Percentiles rank a stretch among this genome's conserved stretches.
Conservation (phyloP, 2,329 filamentous ascomycete genomes). For the Diplodia mutila region DNA sequence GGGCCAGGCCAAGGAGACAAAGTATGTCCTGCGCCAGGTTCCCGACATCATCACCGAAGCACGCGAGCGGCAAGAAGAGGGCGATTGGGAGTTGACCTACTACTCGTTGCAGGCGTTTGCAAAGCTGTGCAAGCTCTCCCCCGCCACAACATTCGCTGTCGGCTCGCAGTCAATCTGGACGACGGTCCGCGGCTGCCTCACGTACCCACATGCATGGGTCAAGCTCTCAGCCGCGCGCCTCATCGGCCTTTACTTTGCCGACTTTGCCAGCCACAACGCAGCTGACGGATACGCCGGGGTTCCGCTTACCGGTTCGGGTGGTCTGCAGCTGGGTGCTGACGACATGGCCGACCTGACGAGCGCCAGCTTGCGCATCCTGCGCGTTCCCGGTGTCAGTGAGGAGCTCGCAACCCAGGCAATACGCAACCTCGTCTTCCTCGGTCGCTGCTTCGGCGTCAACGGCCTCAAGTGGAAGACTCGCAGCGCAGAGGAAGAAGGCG, state of each 20-base stretch:
- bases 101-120: slow-evolving; percentile 71
- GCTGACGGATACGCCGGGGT: slow-evolving; percentile 57
- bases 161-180: slow-evolving; percentile 71
- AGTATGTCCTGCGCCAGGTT: slow-evolving; percentile 58
- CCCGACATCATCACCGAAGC: slow-evolving; percentile 58
- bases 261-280: slow-evolving; percentile 70
- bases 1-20: slow-evolving; percentile 66
- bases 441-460: slow-evolving; percentile 65
- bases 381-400: slow-evolving; percentile 68
- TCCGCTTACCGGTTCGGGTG: slow-evolving; percentile 70
- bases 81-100: slow-evolving; percentile 74
- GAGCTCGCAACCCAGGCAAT: slow-evolving; percentile 77
- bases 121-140: slow-evolving; percentile 69
- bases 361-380: slow-evolving; percentile 63
- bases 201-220: slow-evolving; percentile 72
- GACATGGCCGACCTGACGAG: slow-evolving; percentile 65
- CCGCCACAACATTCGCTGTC: slow-evolving; percentile 64
- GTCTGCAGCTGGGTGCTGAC: slow-evolving; percentile 67
- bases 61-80: slow-evolving; percentile 54
- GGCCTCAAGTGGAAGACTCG: slow-evolving; percentile 51
- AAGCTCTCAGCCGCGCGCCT: slow-evolving; percentile 77
- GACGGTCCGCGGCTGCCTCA: slow-evolving; percentile 68
- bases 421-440: slow-evolving; percentile 83
- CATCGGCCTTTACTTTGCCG: slow-evolving; percentile 75
- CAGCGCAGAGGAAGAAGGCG: slow-evolving; percentile 50